A percentile compares a stretch with the other conserved stretches of the same genome.
Evolutionary conservation across 768 basidiomycete species (phyloP).

Genomic region (Xerocomus spinulosus): DNA sequence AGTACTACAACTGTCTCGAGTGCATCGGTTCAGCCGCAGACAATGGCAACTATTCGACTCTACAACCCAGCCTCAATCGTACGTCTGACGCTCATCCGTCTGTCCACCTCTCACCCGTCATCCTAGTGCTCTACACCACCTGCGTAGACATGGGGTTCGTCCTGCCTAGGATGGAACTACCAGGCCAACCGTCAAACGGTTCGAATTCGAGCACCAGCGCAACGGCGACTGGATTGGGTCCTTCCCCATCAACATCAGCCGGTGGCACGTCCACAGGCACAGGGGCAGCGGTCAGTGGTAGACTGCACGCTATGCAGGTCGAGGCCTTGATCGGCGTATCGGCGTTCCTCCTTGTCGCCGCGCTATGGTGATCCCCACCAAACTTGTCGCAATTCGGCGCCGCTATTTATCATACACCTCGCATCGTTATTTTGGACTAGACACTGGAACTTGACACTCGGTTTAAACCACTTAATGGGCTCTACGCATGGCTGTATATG

Average conservation of each 20-base stretch:
- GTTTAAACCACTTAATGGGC: neutral
- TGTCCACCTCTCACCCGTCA: neutral
- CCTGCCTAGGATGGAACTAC: constrained; percentile 20
- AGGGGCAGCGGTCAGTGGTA: neutral
- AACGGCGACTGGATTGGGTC: neutral
- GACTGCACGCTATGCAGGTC: neutral
- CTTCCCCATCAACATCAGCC: constrained; percentile 3
- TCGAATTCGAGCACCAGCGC: constrained; percentile 8
- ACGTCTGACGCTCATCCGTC: constrained; percentile 7
- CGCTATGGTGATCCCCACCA: constrained; percentile 12
- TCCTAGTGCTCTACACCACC: constrained; percentile 21
- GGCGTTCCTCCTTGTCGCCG: constrained; percentile 5
- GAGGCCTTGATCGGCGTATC: constrained; percentile 3
- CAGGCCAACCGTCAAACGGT: constrained; percentile 22
- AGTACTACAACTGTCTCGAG: constrained; percentile 40
- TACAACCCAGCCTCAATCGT: constrained; percentile 36
- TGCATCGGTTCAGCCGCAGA: constrained; percentile 34
- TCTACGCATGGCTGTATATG: constrained; percentile 7
- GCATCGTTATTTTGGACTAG: constrained; percentile 4
- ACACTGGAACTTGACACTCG: neutral
- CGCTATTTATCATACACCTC: constrained; percentile 10
- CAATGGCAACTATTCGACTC: constrained; percentile 23
- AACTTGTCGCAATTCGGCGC: neutral
- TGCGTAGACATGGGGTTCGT: constrained; percentile 26
- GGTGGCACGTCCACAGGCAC: no score